Base-by-base conservation (phyloP, 2,329 filamentous ascomycete species). In the Parasarocladium wereldwijsianum region DNA sequence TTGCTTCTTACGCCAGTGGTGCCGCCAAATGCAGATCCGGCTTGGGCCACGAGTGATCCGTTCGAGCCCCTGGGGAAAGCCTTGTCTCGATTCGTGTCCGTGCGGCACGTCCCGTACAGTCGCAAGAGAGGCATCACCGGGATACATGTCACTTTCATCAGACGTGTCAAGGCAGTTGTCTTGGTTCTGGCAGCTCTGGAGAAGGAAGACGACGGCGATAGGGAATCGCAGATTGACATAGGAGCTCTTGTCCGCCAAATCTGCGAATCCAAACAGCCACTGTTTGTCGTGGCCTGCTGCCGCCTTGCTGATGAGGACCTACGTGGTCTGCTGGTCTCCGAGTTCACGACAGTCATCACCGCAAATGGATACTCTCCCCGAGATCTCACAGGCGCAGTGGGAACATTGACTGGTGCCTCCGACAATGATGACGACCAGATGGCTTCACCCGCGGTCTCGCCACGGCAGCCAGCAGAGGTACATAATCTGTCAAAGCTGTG, bases 41-140 rank as follows among this genome's bases (percentile, higher is more conserved):
- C 54, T 25, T 43, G 51, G 25, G 55, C 58, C 35, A 51, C 50
- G 25, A 60, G 53, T 41, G 80, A 86, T 45, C 80, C 79, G 0
- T 85, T 85, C 43, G 78, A 85, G 48, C 63, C 67, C 10, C 57
- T 86, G 12, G 80, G 79, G 13, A 63, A 65, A 37, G 66, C 70
- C 25, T 49, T 86, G 28, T 67, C 70, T 28, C 57, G 52, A 39
- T 73, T 79, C 43, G 54, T 62, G 3, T 62, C 61, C 47, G 60
- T 85, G 36, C 69, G 75, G 13, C 80, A 85, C 45, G 69, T 83
- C 24, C 77, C 80, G 5, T 86, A 82, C 43, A 69, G 72, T 5
- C 66, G 70, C 26, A 60, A 62, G 31, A 51, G 60, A 34, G 76
- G 76, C 24, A 70, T 82, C 46, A 78, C 72, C 3, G 59, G 62